Evolutionary conservation across 805 yeast species (phyloP), one percentile per base, ranked within the genome.

Genomic region (Ogataea ramenticola): DNA sequence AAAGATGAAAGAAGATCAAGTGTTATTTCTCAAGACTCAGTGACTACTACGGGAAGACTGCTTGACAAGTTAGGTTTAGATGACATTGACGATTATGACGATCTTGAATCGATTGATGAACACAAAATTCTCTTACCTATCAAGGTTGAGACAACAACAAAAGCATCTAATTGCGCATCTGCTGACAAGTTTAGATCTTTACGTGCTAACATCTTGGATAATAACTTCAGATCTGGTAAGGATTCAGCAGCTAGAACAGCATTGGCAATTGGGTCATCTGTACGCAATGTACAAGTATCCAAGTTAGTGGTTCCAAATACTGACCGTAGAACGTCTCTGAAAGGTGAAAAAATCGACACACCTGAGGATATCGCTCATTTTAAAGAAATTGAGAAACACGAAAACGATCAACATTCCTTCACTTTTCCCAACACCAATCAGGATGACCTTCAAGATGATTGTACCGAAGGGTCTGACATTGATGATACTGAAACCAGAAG

Each of bases 281-380:
- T 59, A 10, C 48, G 45, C 21, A 41, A 47, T 1, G 62, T 57
- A 14, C 46, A 46, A 91, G 16, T 75, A 84, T 5, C 41, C 14
- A 39, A 31, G 21, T 30, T 21, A 3, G 27, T 39, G 78, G n/a
- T 16, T 16, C 35, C 35, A 32, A n/a, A 3, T n/a, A 32, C 9
- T 36, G 30, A 4, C 4, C 16, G 15, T 22, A 19, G 37, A 35
- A 35, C 5, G 6, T 35, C 37, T 7, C n/a, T 35, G 12, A 35
- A 21, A 12, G 37, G 26, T 5, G 21, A n/a, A 17, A 19, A 31
- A 31, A 16, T 11, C 4, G 36, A 16, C 19, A 5, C 39, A 7
- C 3, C 39, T 22, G 30, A 14, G 20, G 30, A 19, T 3, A 7
- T 19, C 10, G 32, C 32, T 29, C n/a, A 29, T 11, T 4, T 29